Evolutionary conservation across 1,139 yeast species (phyloP).

Genomic region (Yamadazyma atmosphaerica): DNA sequence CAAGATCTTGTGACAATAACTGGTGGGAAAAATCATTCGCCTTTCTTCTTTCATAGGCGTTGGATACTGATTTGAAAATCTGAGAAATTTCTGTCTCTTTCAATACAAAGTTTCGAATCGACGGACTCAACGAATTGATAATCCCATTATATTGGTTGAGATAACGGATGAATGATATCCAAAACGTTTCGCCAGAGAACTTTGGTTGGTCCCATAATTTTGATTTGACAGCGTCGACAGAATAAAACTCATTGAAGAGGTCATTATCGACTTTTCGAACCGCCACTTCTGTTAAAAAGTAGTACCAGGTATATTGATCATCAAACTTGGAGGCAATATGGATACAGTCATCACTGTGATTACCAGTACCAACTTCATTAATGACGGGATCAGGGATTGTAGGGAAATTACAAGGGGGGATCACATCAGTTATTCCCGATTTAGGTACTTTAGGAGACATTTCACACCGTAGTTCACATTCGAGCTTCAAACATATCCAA

Average conservation of each 20-base stretch:
- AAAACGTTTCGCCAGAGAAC: slow-evolving; percentile 24
- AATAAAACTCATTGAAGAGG: slow-evolving; percentile 40
- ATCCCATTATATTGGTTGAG: slow-evolving; percentile 44
- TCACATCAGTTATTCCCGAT: slow-evolving; percentile 41
- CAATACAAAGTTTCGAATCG: slow-evolving; percentile 33
- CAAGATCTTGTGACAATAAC: slow-evolving; percentile 21
- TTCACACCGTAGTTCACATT: slow-evolving; percentile 46
- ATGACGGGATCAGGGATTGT: slow-evolving; percentile 33
- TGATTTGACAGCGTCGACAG: slow-evolving; percentile 16
- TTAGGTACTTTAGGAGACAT: slow-evolving; percentile 43
- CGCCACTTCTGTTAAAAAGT: slow-evolving; percentile 49
- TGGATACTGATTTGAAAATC: slow-evolving; percentile 31
- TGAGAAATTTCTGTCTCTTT: slow-evolving; percentile 37
- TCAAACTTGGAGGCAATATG: slow-evolving; percentile 31
- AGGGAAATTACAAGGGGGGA: slow-evolving; percentile 46
- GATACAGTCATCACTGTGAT: slow-evolving; percentile 30
- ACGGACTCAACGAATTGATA: slow-evolving; percentile 37
- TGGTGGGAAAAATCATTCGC: slow-evolving; percentile 15
- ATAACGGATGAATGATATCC: slow-evolving; percentile 36
- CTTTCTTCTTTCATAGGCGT: slow-evolving; percentile 20
- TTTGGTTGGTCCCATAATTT: slow-evolving; percentile 29
- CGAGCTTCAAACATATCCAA: slow-evolving; percentile 48
- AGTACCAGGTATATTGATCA: slow-evolving; percentile 48
- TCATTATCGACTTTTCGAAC: slow-evolving; percentile 48
- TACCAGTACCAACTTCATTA: slow-evolving; percentile 15